Conservation (phyloP, 352 stramenopile genomes). For the Peronospora farinosa region DNA sequence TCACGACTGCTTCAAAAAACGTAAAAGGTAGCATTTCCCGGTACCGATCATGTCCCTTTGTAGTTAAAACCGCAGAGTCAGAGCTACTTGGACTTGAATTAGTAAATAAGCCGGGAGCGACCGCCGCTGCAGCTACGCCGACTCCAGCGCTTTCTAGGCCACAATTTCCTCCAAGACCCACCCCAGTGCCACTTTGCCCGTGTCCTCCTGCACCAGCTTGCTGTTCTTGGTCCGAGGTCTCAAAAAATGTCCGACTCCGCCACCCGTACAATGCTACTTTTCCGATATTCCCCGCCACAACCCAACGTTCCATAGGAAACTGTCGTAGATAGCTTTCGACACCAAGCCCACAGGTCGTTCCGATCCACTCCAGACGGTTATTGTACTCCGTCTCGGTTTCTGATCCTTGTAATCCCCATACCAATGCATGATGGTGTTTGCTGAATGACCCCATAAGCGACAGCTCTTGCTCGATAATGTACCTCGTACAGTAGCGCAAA, state of each 20-base stretch:
- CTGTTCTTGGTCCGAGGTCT: slow-evolving; percentile 28
- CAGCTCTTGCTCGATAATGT: slow-evolving; percentile 49
- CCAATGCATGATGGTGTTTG: slow-evolving; percentile 39
- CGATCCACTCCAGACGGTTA: slow-evolving; percentile 52
- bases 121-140: slow-evolving; percentile 9
- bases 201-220: slow-evolving; percentile 4
- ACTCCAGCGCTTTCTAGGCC: not conserved
- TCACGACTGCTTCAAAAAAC: slow-evolving; percentile 43
- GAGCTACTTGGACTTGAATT: not conserved
- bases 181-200: not conserved
- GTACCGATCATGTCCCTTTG: slow-evolving; percentile 19
- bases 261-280: slow-evolving; percentile 44
- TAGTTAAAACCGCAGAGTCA: slow-evolving; percentile 1
- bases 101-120: not conserved
- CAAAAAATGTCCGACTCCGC: slow-evolving; percentile 44
- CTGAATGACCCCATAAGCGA: slow-evolving; percentile 35
- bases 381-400: slow-evolving; percentile 41
- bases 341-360: slow-evolving; percentile 33
- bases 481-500: slow-evolving; percentile 45
- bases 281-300: slow-evolving; percentile 37
- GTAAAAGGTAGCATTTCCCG: slow-evolving; percentile 37
- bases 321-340: slow-evolving; percentile 39
- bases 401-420: slow-evolving; percentile 46
- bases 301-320: slow-evolving; percentile 43
- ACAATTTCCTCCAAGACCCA: slow-evolving; percentile 10